phyloP scores from a whole-genome alignment of 164 flowering plant genomes.

The Vitis rupestris region DNA sequence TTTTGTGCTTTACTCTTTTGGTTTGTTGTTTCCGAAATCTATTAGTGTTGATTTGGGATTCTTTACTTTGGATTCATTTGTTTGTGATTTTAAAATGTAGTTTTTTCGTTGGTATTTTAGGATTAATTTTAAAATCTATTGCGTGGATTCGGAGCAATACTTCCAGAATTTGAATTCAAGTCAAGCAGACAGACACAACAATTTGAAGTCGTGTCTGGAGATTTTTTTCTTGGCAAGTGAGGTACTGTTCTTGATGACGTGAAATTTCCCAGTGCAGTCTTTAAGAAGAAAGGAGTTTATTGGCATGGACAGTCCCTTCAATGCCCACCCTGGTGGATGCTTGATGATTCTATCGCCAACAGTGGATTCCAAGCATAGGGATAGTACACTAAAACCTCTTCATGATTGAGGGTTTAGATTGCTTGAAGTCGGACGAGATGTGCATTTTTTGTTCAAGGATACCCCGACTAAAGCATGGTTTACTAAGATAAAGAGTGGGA shows the following conservation, averaged over 20 bases:
- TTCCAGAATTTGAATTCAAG: no score
- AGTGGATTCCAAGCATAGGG: conserved; percentile 46
- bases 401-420: conserved; percentile 37
- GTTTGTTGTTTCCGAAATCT: no score
- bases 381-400: conserved; percentile 37
- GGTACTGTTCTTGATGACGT: conserved; percentile 58
- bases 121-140: no score
- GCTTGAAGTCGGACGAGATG: conserved; percentile 44
- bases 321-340: conserved; percentile 53
- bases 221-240: background rate
- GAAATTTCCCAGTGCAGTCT: conserved; percentile 42
- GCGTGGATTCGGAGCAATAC: no score
- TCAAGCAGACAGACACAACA: no score
- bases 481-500: conserved; percentile 38
- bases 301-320: conserved; percentile 51
- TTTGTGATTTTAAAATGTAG: no score
- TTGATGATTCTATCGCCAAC: conserved; percentile 48
- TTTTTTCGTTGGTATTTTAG: no score
- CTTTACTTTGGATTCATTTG: no score
- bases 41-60: no score
- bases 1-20: no score
- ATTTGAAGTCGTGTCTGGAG: no score
- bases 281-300: conserved; percentile 50
- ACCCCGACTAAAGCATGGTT: conserved; percentile 52
- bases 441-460: conserved; percentile 39